These are phyloP conservation scores for Wickerhamomyces sp. DNA, from an alignment of 1,139 yeast genomes.

Conservation along the genomic window DNA sequence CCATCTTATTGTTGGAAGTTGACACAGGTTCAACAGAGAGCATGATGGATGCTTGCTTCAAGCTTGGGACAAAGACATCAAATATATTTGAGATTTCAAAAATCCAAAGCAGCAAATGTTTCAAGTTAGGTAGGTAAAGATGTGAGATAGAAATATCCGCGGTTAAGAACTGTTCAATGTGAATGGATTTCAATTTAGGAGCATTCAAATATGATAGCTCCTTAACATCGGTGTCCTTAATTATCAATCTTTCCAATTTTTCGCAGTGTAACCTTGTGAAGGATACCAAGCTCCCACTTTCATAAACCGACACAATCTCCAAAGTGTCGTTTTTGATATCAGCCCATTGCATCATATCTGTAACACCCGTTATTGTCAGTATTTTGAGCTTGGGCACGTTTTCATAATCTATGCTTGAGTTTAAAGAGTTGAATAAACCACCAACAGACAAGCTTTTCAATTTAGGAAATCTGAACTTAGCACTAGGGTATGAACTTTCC, in stretches of 20 bases:
- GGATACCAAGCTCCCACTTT: slow-evolving; percentile 6
- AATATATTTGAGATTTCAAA: slow-evolving; percentile 6
- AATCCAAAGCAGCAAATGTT: slow-evolving; percentile 10
- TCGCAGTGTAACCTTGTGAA: slow-evolving; percentile 3
- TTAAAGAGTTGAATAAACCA: slow-evolving; percentile 4
- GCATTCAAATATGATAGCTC: slow-evolving; percentile 4
- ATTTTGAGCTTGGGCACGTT: background rate
- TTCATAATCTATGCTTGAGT: slow-evolving; percentile 7
- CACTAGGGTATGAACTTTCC: background rate
- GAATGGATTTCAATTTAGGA: slow-evolving; percentile 6
- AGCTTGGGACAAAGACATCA: slow-evolving; percentile 6
- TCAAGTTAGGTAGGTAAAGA: slow-evolving; percentile 7
- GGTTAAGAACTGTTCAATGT: slow-evolving; percentile 14
- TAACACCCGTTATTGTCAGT: slow-evolving; percentile 3
- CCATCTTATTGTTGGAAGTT: slow-evolving; percentile 3
- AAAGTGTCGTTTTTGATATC: slow-evolving; percentile 3
- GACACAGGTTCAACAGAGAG: slow-evolving; percentile 12
- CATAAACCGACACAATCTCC: slow-evolving; percentile 1
- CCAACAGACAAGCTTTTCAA: slow-evolving; percentile 2
- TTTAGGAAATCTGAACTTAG: slow-evolving; percentile 5
- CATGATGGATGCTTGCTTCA: slow-evolving; percentile 11
- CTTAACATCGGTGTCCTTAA: slow-evolving; percentile 11
- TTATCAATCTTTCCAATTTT: slow-evolving; percentile 1
- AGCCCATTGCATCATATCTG: slow-evolving; percentile 6
- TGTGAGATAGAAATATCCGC: slow-evolving; percentile 5